Evolutionary conservation across 2,329 filamentous ascomycete species (phyloP).

Genomic region (Sclerotinia borealis): DNA sequence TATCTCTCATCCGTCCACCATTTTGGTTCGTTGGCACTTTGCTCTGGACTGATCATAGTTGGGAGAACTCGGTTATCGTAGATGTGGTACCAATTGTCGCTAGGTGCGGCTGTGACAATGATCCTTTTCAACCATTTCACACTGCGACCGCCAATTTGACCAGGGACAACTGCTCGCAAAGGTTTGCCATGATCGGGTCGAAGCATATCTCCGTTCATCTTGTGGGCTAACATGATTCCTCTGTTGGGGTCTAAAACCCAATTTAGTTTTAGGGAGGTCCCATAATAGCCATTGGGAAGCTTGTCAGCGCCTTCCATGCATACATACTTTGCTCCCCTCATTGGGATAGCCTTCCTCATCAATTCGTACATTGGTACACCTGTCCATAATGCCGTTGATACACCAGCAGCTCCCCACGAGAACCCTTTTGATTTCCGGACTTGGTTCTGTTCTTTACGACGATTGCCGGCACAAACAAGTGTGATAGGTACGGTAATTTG

Average conservation of each 20-base stretch:
- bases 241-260: constrained; percentile 80
- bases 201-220: constrained; percentile 81
- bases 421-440: constrained; percentile 90
- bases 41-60: constrained; percentile 78
- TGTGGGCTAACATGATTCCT: constrained; percentile 81
- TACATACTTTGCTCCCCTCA: constrained; percentile 68
- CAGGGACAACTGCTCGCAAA: constrained; percentile 75
- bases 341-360: constrained; percentile 60
- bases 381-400: constrained; percentile 85
- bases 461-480: constrained; percentile 85
- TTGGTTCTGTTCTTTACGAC: constrained; percentile 87
- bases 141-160: constrained; percentile 85
- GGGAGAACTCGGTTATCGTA: constrained; percentile 89
- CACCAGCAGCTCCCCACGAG: constrained; percentile 82
- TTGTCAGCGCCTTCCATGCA: constrained; percentile 90
- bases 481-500: constrained; percentile 83
- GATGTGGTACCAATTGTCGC: constrained; percentile 93
- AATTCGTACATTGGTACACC: constrained; percentile 71
- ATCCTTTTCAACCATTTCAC: constrained; percentile 89
- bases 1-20: constrained; percentile 89
- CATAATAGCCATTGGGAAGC: constrained; percentile 82
- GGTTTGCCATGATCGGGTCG: constrained; percentile 83
- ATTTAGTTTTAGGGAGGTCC: constrained; percentile 79
- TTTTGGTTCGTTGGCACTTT: constrained; percentile 63
- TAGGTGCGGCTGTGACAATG: constrained; percentile 70